phyloP scores from a whole-genome alignment of 805 yeast genomes.

The Komagataella pseudopastoris region DNA sequence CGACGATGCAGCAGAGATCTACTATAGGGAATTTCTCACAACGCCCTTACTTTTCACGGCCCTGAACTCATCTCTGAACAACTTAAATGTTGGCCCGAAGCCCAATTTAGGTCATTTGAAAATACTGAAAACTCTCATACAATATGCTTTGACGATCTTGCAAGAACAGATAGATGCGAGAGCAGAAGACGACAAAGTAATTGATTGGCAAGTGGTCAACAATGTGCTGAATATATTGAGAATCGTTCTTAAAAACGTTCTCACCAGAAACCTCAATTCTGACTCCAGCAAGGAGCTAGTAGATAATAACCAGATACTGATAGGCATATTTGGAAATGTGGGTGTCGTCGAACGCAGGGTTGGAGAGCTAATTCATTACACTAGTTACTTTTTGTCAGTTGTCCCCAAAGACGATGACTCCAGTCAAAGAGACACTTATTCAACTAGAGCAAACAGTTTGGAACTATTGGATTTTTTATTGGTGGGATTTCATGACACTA shows the following conservation, averaged over 20 bases:
- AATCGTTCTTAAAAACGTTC: not conserved
- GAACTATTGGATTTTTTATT: not conserved
- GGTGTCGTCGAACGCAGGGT: constrained; percentile 81
- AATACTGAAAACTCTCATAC: not conserved
- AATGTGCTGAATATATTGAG: not conserved
- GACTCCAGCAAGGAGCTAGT: not conserved
- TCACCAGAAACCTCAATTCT: not conserved
- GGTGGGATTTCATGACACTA: not conserved
- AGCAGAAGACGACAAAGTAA: not conserved
- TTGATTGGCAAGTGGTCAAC: not conserved
- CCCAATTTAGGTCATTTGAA: not conserved
- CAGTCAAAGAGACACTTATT: not conserved
- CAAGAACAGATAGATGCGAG: not conserved
- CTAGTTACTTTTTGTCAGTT: not conserved
- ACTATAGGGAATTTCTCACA: not conserved
- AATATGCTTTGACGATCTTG: not conserved
- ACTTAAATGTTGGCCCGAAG: not conserved
- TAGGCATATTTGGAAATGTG: constrained; percentile 82
- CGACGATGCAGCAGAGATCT: not conserved
- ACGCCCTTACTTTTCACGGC: not conserved
- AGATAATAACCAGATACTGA: not conserved
- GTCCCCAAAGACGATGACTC: not conserved
- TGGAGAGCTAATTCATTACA: not conserved
- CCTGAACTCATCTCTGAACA: not conserved
- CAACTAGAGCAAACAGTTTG: not conserved